Base-by-base conservation (phyloP, 768 basidiomycete genomes). In the Leccinum boreale region DNA sequence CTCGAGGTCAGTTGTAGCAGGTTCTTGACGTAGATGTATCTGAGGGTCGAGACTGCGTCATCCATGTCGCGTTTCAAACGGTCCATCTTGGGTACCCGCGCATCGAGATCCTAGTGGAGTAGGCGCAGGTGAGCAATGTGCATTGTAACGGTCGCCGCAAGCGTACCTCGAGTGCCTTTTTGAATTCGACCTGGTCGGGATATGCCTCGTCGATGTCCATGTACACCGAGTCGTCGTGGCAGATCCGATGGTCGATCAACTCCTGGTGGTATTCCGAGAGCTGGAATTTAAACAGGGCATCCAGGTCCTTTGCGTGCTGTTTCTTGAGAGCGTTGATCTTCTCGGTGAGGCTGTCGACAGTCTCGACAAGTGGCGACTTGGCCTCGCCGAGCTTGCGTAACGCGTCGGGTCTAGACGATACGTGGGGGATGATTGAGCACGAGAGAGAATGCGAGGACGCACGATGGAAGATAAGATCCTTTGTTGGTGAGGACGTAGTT, bases 401-500 rank as follows among this genome's bases (percentile, higher is more conserved):
- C 5, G 58, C 58, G 6, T 65, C 67, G 10, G 58, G 62, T 1
- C 68, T 72, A 51, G 46, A n/a, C 29, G 15, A 4, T 42, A 12
- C 11, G 11, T 23, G 39, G 26, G 19, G 10, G 14, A 3, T 26
- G 12, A 23, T 21, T 7, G 24, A 36, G 33, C 5, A 33, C 6
- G 4, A 42, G 14, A 1, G 17, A 17, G 5, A 11, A 5, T 1
- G 53, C 3, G 24, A 4, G 11, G 7, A 59, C 77, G 57, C 66
- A 80, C 81, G 73, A 69, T 48, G 79, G 77, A 9, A 79, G 70
- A 10, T 68, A 67, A 47, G 70, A 55, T 42, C 76, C 74, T 52
- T 75, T 78, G 53, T 74, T 70, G 9, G 73, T 73, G 23, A 82
- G 62, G 21, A 79, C 66, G 59, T 70, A 81, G 55, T 75, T 69